phyloP scores from a whole-genome alignment of 2,329 filamentous ascomycete species.

The Phialophora expanda region DNA sequence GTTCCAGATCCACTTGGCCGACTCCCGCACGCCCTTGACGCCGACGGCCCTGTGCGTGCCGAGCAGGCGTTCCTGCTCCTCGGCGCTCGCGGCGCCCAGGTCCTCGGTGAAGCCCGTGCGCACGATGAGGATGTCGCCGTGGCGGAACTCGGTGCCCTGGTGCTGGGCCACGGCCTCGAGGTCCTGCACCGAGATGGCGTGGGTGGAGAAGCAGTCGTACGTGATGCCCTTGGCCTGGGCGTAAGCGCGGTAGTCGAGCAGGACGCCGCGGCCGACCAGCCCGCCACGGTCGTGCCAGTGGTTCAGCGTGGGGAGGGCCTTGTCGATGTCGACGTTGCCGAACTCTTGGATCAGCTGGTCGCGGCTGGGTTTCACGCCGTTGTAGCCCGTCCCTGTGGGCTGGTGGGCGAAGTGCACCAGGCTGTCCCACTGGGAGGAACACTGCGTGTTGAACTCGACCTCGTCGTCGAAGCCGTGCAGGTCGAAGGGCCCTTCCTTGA shows the following conservation, averaged over 20 bases:
- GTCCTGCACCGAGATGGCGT: conserved; percentile 59
- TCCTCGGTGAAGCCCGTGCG: conserved; percentile 67
- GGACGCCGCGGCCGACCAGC: conserved; percentile 53
- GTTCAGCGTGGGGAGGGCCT: conserved; percentile 33
- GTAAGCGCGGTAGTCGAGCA: conserved; percentile 55
- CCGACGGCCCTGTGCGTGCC: conserved; percentile 52
- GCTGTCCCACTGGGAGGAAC: conserved; percentile 57
- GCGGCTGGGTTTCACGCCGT: conserved; percentile 40
- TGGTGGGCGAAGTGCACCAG: conserved; percentile 43
- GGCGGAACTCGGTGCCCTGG: conserved; percentile 60
- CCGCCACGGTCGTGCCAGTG: conserved; percentile 49
- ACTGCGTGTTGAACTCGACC: conserved; percentile 56
- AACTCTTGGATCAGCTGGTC: conserved; percentile 39
- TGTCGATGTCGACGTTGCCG: conserved; percentile 31
- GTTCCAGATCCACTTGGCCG: conserved; percentile 65
- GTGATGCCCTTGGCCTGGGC: conserved; percentile 47
- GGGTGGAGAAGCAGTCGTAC: conserved; percentile 48
- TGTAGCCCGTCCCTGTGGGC: conserved; percentile 33
- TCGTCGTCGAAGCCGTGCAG: conserved; percentile 50
- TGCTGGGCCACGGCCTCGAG: conserved; percentile 64
- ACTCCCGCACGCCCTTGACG: conserved; percentile 55
- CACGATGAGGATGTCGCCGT: conserved; percentile 70
- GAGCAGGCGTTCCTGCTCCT: conserved; percentile 44
- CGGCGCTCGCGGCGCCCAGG: conserved; percentile 55
- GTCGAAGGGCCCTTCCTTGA: conserved; percentile 26